Percentiles rank a stretch among this genome's conserved stretches.
These are phyloP conservation scores for Plasmodium coatneyi DNA, from an alignment of 169 alveolate genomes.

Conservation along the genomic window DNA sequence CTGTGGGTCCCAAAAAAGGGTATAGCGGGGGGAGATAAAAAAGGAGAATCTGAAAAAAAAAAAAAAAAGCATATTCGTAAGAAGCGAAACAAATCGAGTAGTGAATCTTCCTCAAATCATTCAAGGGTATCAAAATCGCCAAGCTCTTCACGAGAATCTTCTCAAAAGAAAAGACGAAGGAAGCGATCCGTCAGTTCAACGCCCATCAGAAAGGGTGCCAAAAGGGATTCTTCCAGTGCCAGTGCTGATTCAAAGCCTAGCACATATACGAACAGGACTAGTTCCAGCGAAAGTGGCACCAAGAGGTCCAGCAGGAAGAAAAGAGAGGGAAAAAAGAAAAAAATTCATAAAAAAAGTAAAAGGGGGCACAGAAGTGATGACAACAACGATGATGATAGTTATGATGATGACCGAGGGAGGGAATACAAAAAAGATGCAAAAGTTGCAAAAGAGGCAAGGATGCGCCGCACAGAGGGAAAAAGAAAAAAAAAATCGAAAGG, in stretches of 20 bases:
- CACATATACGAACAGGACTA: background rate
- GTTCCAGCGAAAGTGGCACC: background rate
- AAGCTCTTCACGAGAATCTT: background rate
- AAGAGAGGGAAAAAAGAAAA: background rate
- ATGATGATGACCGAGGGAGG: background rate
- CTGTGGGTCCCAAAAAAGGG: slow-evolving; percentile 33
- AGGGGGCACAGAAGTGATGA: background rate
- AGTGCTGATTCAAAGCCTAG: background rate
- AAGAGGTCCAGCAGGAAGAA: background rate
- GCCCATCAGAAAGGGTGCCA: background rate
- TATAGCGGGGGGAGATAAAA: background rate
- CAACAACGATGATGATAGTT: background rate
- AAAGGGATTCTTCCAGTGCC: background rate
- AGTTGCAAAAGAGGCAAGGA: background rate
- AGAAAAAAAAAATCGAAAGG: background rate
- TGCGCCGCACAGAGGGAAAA: background rate
- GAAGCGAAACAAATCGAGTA: slow-evolving; percentile 16
- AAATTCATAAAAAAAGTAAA: background rate
- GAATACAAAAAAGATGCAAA: background rate
- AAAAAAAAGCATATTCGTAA: background rate
- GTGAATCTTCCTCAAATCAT: background rate
- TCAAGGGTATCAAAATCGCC: background rate
- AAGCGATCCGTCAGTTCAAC: background rate
- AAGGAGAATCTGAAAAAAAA: background rate
- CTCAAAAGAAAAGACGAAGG: slow-evolving; percentile 3